phyloP scores from a whole-genome alignment of 192 early-diverging fungal species.

The Chytriomyces confervae region DNA sequence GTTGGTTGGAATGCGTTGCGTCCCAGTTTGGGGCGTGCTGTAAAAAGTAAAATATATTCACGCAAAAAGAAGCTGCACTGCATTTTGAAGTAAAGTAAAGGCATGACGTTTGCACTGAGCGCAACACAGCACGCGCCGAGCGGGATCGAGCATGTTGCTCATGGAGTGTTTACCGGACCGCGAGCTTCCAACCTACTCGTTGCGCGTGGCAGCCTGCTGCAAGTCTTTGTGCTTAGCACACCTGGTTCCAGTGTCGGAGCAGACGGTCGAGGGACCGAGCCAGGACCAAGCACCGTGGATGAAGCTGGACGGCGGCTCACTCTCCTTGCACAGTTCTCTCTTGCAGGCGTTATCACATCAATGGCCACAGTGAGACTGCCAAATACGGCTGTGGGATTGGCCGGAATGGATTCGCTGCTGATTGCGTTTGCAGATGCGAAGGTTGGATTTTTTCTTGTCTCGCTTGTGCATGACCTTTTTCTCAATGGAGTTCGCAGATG shows the following conservation, averaged over 20 bases:
- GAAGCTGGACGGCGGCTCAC: constrained; percentile 61
- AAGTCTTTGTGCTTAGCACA: constrained; percentile 67
- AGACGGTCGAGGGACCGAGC: background rate
- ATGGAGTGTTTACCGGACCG: constrained; percentile 66
- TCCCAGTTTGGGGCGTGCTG: too few relatives aligned
- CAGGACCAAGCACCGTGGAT: constrained; percentile 4
- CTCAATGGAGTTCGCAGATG: constrained; percentile 68
- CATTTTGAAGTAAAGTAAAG: too few relatives aligned
- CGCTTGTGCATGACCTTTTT: background rate
- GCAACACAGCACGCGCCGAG: constrained; percentile 42
- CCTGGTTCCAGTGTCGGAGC: constrained; percentile 6
- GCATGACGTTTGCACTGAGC: background rate
- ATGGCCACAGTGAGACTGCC: constrained; percentile 74
- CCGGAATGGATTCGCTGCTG: constrained; percentile 74
- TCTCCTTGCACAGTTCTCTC: constrained; percentile 64
- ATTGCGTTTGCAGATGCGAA: constrained; percentile 85
- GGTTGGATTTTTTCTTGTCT: constrained; percentile 46
- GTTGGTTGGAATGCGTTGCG: too few relatives aligned
- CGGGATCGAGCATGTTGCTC: constrained; percentile 64
- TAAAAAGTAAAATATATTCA: too few relatives aligned
- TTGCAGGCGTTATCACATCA: constrained; percentile 73
- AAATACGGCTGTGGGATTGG: constrained; percentile 58
- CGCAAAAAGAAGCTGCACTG: too few relatives aligned
- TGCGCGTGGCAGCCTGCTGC: constrained; percentile 65
- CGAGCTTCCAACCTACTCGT: constrained; percentile 70